phyloP scores from a whole-genome alignment of 2,329 filamentous ascomycete species.

The Aureobasidium sp. region DNA sequence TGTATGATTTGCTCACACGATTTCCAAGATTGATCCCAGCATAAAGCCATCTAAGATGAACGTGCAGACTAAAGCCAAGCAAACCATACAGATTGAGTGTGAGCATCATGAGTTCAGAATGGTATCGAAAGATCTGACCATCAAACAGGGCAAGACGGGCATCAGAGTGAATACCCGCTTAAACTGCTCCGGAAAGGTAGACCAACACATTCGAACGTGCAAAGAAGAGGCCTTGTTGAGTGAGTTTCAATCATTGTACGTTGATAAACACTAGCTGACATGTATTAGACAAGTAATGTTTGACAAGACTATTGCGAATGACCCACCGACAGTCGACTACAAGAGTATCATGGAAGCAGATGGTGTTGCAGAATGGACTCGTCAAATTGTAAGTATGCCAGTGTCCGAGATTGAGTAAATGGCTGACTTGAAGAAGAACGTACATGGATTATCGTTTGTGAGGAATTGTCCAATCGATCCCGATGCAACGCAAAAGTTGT shows the following conservation, averaged over 20 bases:
- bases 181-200: conserved; percentile 16
- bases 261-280: background rate
- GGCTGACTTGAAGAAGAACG: conserved; percentile 43
- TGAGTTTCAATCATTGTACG: background rate
- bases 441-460: conserved; percentile 71
- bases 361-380: conserved; percentile 15
- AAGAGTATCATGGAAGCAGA: conserved; percentile 10
- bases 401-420: background rate
- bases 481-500: conserved; percentile 63
- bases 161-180: conserved; percentile 18
- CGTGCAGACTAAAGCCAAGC: background rate
- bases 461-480: conserved; percentile 61
- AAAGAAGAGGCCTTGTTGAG: conserved; percentile 17
- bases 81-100: conserved; percentile 17
- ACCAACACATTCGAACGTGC: conserved; percentile 8
- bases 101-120: background rate
- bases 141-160: conserved; percentile 17
- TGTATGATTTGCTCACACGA: background rate
- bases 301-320: background rate
- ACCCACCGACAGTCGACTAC: conserved; percentile 9
- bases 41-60: conserved; percentile 1
- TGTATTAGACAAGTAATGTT: conserved; percentile 1
- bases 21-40: conserved; percentile 10
- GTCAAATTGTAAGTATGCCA: conserved; percentile 6
- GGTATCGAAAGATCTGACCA: background rate